phyloP scores from a whole-genome alignment of 805 yeast species.

The Nadsonia fulvescens region DNA sequence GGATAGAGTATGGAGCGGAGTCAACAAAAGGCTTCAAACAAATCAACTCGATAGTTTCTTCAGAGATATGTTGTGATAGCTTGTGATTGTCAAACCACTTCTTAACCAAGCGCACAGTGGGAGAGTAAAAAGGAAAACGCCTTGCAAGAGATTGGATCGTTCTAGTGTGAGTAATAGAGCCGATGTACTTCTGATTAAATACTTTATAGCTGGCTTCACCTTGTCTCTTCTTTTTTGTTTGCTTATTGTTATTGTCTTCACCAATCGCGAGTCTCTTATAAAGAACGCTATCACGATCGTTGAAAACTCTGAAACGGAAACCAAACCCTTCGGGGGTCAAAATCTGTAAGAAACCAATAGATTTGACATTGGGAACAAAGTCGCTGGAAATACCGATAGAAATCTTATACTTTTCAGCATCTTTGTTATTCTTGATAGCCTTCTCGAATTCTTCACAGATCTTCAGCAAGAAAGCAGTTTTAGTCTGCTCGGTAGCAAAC shows the following conservation, averaged over 20 bases:
- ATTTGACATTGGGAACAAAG: constrained; percentile 42
- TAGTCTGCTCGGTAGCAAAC: constrained; percentile 68
- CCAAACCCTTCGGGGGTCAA: constrained; percentile 84
- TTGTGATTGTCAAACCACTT: constrained; percentile 79
- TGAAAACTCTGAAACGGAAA: constrained; percentile 54
- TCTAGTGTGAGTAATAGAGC: constrained; percentile 64
- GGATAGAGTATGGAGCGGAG: constrained; percentile 67
- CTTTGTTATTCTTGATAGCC: constrained; percentile 25
- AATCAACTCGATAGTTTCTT: constrained; percentile 66
- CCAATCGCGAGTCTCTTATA: constrained; percentile 29
- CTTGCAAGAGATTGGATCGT: constrained; percentile 53
- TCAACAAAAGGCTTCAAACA: constrained; percentile 76
- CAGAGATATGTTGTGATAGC: constrained; percentile 49
- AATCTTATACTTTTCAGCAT: too few relatives aligned
- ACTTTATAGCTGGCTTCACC: too few relatives aligned
- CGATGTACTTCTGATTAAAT: constrained; percentile 34
- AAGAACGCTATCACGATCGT: constrained; percentile 69
- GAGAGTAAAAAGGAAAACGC: constrained; percentile 53
- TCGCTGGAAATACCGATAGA: too few relatives aligned
- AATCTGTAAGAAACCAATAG: constrained; percentile 33
- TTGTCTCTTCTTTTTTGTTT: constrained; percentile 22
- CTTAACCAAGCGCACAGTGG: constrained; percentile 72
- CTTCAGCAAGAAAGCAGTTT: constrained; percentile 72
- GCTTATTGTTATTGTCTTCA: constrained; percentile 6
- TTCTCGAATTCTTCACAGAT: constrained; percentile 30